A percentile compares a stretch with the other conserved stretches of the same genome.
Evolutionary conservation across 768 basidiomycete species (phyloP).

Genomic region (Harrya chromipes): DNA sequence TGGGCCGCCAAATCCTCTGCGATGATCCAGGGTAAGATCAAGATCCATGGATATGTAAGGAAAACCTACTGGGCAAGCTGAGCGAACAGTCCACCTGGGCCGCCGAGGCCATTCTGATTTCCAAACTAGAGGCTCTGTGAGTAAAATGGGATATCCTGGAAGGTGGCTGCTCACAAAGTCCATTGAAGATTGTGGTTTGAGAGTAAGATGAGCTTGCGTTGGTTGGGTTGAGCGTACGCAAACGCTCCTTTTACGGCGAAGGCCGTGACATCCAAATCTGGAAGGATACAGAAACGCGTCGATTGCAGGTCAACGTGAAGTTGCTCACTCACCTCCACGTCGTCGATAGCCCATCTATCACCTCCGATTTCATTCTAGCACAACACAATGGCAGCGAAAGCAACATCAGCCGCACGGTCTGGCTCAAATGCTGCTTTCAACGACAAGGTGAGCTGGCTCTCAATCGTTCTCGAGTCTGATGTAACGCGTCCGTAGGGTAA

Average conservation of each 20-base stretch:
- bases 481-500: slow-evolving; percentile 67
- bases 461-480: not conserved
- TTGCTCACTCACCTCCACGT: not conserved
- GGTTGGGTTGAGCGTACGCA: slow-evolving; percentile 23
- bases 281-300: slow-evolving; percentile 21
- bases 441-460: slow-evolving; percentile 59
- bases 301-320: slow-evolving; percentile 6
- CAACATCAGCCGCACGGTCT: slow-evolving; percentile 27
- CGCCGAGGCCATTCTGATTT: slow-evolving; percentile 34
- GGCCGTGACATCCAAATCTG: slow-evolving; percentile 26
- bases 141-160: not conserved
- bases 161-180: slow-evolving; percentile 33
- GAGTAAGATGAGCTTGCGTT: slow-evolving; percentile 12
- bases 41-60: not conserved
- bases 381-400: slow-evolving; percentile 30
- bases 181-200: slow-evolving; percentile 31
- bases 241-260: slow-evolving; percentile 28
- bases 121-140: slow-evolving; percentile 33
- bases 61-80: slow-evolving; percentile 59
- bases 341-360: slow-evolving; percentile 11
- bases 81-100: slow-evolving; percentile 59
- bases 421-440: slow-evolving; percentile 80
- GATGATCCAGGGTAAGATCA: slow-evolving; percentile 18
- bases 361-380: slow-evolving; percentile 9
- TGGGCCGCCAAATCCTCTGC: slow-evolving; percentile 53